Evolutionary conservation across 192 early-diverging fungal genomes (phyloP).

Genomic region (Phlyctochytrium planicorne): DNA sequence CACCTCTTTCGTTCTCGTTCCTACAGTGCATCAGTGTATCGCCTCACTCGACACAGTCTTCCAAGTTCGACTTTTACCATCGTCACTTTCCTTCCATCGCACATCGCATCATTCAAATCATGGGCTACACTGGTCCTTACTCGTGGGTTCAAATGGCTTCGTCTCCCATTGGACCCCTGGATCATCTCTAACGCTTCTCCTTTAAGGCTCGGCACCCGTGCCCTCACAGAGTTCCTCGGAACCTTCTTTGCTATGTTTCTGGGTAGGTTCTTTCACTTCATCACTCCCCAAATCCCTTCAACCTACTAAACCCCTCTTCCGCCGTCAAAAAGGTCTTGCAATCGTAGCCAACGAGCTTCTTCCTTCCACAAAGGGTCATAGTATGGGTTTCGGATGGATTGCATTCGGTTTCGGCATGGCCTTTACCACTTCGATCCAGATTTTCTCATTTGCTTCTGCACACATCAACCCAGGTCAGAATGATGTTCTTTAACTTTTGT

Average conservation of each 20-base stretch:
- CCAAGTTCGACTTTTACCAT: no score
- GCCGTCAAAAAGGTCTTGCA: conserved; percentile 6
- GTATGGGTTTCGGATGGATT: conserved; percentile 28
- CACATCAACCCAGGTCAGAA: conserved; percentile 36
- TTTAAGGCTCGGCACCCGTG: conserved; percentile 17
- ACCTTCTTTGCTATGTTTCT: conserved; percentile 22
- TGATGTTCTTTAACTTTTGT: no score
- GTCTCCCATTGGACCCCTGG: no score
- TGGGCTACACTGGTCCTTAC: no score
- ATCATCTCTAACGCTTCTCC: no score
- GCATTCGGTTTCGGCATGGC: conserved; percentile 27
- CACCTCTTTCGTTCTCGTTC: no score
- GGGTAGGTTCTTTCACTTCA: conserved; percentile 2
- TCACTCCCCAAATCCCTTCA: neutral
- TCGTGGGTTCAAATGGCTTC: no score
- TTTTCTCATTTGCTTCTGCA: conserved; percentile 31
- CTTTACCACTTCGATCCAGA: conserved; percentile 25
- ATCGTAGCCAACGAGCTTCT: conserved; percentile 34
- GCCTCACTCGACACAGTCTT: no score
- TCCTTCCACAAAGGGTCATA: conserved; percentile 31
- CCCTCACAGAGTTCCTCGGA: conserved; percentile 30
- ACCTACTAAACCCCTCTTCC: neutral
- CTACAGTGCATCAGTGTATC: no score
- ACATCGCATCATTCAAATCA: no score
- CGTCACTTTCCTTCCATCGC: no score